Evolutionary conservation across 2,329 filamentous ascomycete genomes (phyloP), one percentile per base, ranked within the genome.

Genomic region (Xylaria sp.): DNA sequence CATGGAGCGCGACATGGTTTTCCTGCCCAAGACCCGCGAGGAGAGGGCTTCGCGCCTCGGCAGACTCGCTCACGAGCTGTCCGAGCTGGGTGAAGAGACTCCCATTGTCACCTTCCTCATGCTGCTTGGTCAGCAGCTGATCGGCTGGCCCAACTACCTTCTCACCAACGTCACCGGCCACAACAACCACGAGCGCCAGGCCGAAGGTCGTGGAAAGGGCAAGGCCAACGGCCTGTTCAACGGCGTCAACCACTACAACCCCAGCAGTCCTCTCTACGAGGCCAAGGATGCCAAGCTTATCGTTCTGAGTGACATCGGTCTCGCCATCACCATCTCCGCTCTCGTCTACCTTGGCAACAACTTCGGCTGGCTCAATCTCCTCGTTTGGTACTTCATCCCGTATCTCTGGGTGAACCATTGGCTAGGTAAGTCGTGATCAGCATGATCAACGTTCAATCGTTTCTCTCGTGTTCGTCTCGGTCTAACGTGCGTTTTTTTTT

Each of bases 341-440:
- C 82, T 96, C 62, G 83, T 83, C 76, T 82, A 81, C 69, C 79
- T 97, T 66, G 87, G 87, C 69, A 86, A 86, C 75, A 89, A 77
- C 59, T 97, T 88, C 69, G 94, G 94, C 71, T 93, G 87, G 81
- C 74, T 80, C 73, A 97, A 97, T 80, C 80, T 97, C 74, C 78
- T 90, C 61, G 89, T 99, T 64, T 97, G 94, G 93, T 99, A 99
- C 79, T 86, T 92, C 71, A 73, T 95, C 60, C 94, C 94, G 44
- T 99, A 97, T 76, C 82, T 97, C 63, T 97, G 93, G 93, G 92
- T 97, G 59, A 96, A 97, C 84, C 92, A 97, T 85, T 97, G 93
- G 93, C 89, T 97, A 59, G 90, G 91, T 94, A 86, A 83, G 90
- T 83, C 49, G 23, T 8, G 9, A 55, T 39, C 4, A 16, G 34